Conservation (phyloP, 805 yeast genomes). For the Pichia membranifaciens region DNA sequence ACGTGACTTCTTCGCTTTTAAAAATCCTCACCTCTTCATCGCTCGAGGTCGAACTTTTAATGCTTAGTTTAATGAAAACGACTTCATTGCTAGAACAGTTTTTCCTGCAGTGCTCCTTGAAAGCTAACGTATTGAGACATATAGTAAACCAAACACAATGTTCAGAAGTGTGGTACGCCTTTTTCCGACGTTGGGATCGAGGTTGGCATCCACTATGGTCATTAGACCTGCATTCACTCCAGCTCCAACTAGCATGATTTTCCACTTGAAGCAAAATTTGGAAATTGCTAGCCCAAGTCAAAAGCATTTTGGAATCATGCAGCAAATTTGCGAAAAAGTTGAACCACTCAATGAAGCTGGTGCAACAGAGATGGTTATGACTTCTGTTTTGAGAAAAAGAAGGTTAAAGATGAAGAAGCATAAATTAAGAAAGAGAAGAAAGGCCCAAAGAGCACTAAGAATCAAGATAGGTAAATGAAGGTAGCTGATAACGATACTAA, state of each 20-base stretch:
- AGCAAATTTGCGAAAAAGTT: slow-evolving; percentile 1
- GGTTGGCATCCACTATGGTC: slow-evolving; percentile 14
- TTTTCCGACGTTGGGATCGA: slow-evolving; percentile 7
- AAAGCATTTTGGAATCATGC: neutral
- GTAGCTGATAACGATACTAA: too few species aligned
- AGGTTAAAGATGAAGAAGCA: slow-evolving; percentile 96
- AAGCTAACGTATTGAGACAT: too few species aligned
- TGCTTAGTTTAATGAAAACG: too few species aligned
- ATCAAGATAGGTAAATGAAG: slow-evolving; percentile 53
- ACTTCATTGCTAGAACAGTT: too few species aligned
- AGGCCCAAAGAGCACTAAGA: slow-evolving; percentile 78
- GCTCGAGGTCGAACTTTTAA: too few species aligned
- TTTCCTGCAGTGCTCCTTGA: too few species aligned
- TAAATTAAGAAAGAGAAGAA: slow-evolving; percentile 95
- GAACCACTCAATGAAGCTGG: slow-evolving; percentile 5
- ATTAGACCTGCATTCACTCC: neutral
- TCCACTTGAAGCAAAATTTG: slow-evolving; percentile 1
- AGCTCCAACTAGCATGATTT: neutral
- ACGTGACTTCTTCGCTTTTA: too few species aligned
- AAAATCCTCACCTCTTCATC: too few species aligned
- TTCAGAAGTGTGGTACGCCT: slow-evolving; percentile 6
- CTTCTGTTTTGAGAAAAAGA: slow-evolving; percentile 78
- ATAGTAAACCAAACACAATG: too few species aligned
- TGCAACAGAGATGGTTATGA: slow-evolving; percentile 36
- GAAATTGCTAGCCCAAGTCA: slow-evolving; percentile 2